Conservation (phyloP, 2,329 filamentous ascomycete species). For the Fusarium sp. region DNA sequence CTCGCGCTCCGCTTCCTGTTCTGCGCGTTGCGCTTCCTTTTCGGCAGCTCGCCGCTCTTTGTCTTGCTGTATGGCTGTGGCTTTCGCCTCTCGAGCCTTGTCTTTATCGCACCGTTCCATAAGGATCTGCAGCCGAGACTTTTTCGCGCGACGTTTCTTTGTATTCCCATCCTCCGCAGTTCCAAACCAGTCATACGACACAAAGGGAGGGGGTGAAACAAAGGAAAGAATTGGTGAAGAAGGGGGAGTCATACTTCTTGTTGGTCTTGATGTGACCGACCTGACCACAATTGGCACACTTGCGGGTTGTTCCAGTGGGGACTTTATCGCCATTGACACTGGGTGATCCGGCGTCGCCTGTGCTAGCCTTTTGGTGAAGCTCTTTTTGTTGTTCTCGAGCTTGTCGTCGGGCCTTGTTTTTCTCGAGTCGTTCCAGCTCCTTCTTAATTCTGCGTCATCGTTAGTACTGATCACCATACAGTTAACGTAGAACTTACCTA, state of each 20-base stretch:
- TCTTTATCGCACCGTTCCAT: slow-evolving; percentile 43
- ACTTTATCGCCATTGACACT: slow-evolving; percentile 62
- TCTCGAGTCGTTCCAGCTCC: slow-evolving; percentile 85
- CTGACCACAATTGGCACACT: slow-evolving; percentile 97
- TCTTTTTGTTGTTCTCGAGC: slow-evolving; percentile 92
- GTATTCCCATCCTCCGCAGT: slow-evolving; percentile 27
- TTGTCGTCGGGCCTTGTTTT: slow-evolving; percentile 90
- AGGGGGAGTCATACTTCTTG: slow-evolving; percentile 78
- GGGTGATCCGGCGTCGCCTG: slow-evolving; percentile 62
- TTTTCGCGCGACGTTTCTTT: slow-evolving; percentile 33
- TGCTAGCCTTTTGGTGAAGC: slow-evolving; percentile 59
- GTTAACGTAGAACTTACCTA: slow-evolving; percentile 48
- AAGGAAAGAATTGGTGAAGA: slow-evolving; percentile 15
- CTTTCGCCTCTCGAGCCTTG: slow-evolving; percentile 33
- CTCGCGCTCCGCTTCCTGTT: slow-evolving; percentile 30
- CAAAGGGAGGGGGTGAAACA: slow-evolving; percentile 44
- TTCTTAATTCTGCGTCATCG: slow-evolving; percentile 54
- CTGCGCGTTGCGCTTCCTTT: slow-evolving; percentile 30
- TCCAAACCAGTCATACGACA: slow-evolving; percentile 51
- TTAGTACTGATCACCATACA: slow-evolving; percentile 20
- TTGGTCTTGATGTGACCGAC: slow-evolving; percentile 99
- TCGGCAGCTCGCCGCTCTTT: slow-evolving; percentile 24
- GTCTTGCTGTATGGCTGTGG: slow-evolving; percentile 14
- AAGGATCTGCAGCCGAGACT: slow-evolving; percentile 29
- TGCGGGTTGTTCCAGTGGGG: slow-evolving; percentile 78